Evolutionary conservation across 495 filamentous ascomycete genomes (phyloP), one percentile per base, ranked within the genome.

Genomic region (Evansstolkia leycettana): DNA sequence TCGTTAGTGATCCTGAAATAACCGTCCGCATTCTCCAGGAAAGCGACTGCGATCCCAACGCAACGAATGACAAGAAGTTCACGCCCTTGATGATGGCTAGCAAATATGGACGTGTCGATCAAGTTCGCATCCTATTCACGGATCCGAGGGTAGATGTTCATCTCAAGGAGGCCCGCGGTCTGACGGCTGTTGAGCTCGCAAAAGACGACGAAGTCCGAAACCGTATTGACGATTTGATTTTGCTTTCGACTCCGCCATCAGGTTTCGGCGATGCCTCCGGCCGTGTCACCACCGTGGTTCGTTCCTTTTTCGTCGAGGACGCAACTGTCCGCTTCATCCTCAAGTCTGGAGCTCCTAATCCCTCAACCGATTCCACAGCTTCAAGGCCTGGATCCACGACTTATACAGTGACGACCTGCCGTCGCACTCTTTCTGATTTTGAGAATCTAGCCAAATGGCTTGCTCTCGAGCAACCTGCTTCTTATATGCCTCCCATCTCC

Each of bases 181-280:
- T 99, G 48, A 95, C 89, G 17, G 92, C 92, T 2, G 86, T 96
- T 11, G 92, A 99, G 54, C 65, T 99, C 30, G 92, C 92, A 9
- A 99, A 99, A 51, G 92, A 99, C 51, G 92, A 99, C 48, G 92
- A 99, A 47, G 82, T 99, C 14, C 74, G 92, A 11, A 96, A 96
- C 55, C 76, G 79, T 34, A 94, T 99, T 27, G 92, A 99, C 49
- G 90, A 99, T 49, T 64, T 99, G 37, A 77, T 86, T 3, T 57
- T 99, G 11, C 79, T 96, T 40, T 80, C 83, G 4, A 78, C 76
- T 39, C 67, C 73, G 1, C 53, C 53, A 24, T 60, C 52, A n/a
- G 41, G 44, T 8, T 47, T 41, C 28, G 49, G 50, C 11, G 75
- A 72, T 7, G 57, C 73, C 0, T 87, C 93, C 38, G 82, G 81